Conservation (phyloP, 176 grass and related monocot genomes). For the Echinochloa phyllopogon region DNA sequence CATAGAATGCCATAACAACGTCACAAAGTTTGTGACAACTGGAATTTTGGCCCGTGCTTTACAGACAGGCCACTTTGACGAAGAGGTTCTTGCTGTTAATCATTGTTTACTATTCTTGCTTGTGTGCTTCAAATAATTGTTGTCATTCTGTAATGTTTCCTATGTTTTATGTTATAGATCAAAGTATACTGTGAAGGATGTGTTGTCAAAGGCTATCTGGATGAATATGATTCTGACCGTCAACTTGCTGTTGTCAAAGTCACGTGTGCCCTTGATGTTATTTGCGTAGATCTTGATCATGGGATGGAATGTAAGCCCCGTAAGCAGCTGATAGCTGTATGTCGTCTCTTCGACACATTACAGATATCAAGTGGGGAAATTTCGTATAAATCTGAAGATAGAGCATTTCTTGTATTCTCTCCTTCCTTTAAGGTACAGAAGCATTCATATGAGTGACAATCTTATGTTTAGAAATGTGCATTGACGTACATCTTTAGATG, state of each 20-base stretch:
- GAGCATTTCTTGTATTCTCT: not conserved
- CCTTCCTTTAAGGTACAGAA: not conserved
- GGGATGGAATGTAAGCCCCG: not conserved
- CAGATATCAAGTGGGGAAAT: not conserved
- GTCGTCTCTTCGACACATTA: not conserved
- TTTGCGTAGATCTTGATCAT: not conserved
- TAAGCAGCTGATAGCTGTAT: not conserved
- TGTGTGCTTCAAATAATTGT: not conserved
- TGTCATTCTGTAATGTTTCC: not conserved
- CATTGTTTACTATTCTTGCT: not conserved
- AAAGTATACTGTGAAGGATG: slow-evolving; percentile 3
- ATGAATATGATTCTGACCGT: not conserved
- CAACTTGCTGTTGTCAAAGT: not conserved
- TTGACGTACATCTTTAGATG: not conserved
- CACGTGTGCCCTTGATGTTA: not conserved
- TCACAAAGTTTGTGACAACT: not conserved
- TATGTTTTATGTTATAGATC: not conserved
- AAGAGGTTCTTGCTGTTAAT: not conserved
- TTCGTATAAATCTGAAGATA: not conserved
- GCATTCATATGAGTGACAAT: not conserved
- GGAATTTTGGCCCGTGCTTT: not conserved
- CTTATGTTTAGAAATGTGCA: too few species aligned
- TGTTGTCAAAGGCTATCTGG: not conserved
- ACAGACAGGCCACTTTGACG: not conserved
- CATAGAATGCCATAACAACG: not conserved